These are phyloP conservation scores for Dispira simplex DNA, from an alignment of 192 early-diverging fungal species.

Conservation along the genomic window DNA sequence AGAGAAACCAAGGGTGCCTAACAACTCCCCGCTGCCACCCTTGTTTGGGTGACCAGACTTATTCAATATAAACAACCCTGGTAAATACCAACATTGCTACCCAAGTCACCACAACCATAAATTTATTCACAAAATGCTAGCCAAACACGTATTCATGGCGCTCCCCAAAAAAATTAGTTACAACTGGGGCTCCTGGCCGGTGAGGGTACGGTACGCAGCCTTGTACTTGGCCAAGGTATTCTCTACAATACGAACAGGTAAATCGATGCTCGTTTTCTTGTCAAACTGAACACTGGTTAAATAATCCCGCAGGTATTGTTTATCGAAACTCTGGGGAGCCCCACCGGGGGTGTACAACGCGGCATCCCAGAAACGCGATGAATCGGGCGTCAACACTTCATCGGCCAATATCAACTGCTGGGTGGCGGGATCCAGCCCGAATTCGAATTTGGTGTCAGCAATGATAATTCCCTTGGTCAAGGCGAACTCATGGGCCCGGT, in stretches of 20 bases:
- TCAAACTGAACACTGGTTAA: constrained; percentile 79
- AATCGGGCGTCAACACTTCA: constrained; percentile 97
- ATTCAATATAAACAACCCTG: too few species aligned
- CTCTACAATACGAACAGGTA: constrained; percentile 67
- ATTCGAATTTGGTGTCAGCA: constrained; percentile 99
- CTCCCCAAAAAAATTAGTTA: too few species aligned
- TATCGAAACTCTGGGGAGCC: constrained; percentile 84
- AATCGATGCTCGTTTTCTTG: constrained; percentile 44
- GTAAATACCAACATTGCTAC: too few species aligned
- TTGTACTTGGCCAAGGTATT: constrained; percentile 87
- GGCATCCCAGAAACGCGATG: constrained; percentile 94
- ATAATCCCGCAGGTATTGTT: constrained; percentile 95
- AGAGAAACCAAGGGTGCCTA: too few species aligned
- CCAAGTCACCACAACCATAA: too few species aligned
- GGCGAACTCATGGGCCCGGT: constrained; percentile 71
- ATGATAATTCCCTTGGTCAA: constrained; percentile 81
- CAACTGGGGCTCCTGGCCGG: constrained; percentile 45
- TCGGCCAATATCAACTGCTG: constrained; percentile 64
- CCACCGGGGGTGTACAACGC: constrained; percentile 60
- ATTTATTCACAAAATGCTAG: too few species aligned
- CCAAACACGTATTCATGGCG: too few species aligned
- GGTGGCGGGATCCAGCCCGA: constrained; percentile 64
- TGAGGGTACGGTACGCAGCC: constrained; percentile 77
- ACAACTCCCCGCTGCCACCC: too few species aligned
- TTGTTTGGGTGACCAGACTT: too few species aligned